phyloP scores from a whole-genome alignment of 169 alveolate species.

The Plasmodium reichenowi region DNA sequence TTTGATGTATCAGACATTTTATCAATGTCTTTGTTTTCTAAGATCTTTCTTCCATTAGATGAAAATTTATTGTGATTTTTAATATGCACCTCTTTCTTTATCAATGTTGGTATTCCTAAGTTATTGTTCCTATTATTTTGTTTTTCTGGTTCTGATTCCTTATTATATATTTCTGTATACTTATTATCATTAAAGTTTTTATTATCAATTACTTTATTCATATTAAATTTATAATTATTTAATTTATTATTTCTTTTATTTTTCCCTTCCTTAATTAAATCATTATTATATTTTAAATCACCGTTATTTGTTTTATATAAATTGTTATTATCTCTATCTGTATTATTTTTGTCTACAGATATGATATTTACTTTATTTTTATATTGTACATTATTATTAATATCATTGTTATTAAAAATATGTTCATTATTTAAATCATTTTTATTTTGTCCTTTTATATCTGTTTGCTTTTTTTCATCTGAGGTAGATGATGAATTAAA shows the following conservation, averaged over 20 bases:
- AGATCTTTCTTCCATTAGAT: background rate
- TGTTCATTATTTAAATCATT: background rate
- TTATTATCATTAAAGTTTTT: background rate
- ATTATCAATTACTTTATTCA: background rate
- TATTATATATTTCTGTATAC: no score
- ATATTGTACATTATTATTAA: background rate
- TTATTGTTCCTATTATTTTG: conserved; percentile 4
- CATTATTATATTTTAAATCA: background rate
- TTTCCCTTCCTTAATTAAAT: no score
- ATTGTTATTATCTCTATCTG: background rate
- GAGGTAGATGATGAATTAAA: background rate
- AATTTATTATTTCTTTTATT: background rate
- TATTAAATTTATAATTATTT: background rate
- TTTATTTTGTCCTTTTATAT: background rate
- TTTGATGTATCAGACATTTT: background rate
- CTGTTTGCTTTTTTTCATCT: background rate
- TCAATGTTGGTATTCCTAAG: conserved; percentile 7
- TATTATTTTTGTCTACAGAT: background rate
- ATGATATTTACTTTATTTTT: background rate
- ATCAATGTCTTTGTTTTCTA: conserved; percentile 4
- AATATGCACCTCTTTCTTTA: conserved; percentile 22
- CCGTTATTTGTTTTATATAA: background rate
- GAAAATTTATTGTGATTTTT: conserved; percentile 12
- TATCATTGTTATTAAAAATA: conserved; percentile 1
- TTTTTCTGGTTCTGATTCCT: no score